phyloP scores from a whole-genome alignment of 140 eudicot genomes.

The Anethum foeniculum region DNA sequence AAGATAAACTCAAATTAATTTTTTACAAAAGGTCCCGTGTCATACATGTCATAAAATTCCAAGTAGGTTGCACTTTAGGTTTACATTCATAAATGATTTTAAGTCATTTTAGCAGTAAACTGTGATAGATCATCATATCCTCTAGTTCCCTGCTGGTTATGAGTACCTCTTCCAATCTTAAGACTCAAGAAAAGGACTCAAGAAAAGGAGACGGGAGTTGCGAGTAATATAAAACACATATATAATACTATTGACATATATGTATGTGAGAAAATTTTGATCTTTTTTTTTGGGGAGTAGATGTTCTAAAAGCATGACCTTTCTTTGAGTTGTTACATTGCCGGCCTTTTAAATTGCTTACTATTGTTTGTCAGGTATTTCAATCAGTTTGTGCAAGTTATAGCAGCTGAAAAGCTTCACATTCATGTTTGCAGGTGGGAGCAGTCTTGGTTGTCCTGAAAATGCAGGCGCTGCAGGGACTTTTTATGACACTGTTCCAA shows the following conservation, averaged over 20 bases:
- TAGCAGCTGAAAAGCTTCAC: conserved; percentile 1
- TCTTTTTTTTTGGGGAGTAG: background rate
- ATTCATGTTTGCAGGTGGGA: conserved; percentile 71
- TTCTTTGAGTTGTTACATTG: background rate
- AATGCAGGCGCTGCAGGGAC: conserved; percentile 99
- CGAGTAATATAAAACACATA: background rate
- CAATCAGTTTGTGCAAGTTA: background rate
- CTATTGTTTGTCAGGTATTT: background rate
- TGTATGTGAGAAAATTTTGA: background rate
- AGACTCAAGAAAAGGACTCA: background rate
- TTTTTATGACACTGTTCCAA: conserved; percentile 79
- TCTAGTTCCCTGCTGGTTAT: background rate
- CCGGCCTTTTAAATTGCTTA: background rate
- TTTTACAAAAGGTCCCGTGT: background rate
- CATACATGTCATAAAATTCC: background rate
- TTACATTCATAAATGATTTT: background rate
- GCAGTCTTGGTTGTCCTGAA: conserved; percentile 76
- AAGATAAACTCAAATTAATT: background rate
- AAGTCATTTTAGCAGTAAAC: background rate
- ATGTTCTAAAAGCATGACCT: background rate
- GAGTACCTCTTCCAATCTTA: background rate
- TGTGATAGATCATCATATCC: background rate
- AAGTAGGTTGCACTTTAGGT: background rate
- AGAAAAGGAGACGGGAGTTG: background rate
- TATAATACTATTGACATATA: background rate